Evolutionary conservation across 2,329 filamentous ascomycete genomes (phyloP), one percentile per base, ranked within the genome.

Genomic region (Metarhizium humberi): DNA sequence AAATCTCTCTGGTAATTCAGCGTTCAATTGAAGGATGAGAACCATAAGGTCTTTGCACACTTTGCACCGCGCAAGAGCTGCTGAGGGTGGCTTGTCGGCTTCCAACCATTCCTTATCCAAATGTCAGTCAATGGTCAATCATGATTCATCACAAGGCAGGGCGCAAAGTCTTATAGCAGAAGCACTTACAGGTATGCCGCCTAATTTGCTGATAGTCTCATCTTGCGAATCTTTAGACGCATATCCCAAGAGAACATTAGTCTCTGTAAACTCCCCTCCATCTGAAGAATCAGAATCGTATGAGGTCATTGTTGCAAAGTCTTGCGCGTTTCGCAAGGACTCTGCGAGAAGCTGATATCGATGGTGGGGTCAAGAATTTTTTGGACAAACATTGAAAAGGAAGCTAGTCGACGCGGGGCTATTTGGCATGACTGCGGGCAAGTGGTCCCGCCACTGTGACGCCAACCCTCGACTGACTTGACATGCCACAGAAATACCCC

Each of bases 261-360:
- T 97, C 69, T 90, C 86, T 18, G 85, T 87, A 58, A 84, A 90
- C 50, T 84, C 79, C 6, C 82, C 80, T 6, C 82, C 80, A 14
- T 84, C 85, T 47, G 82, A 88, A 32, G 89, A 92, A 64, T 96
- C 92, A 67, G 89, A 95, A 63, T 96, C 90, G 73, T 95, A 95
- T 16, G 83, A 78, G 56, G 86, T 78, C 88, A 91, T 92, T 43
- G 25, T 56, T 57, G 11, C 10, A 6, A 38, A 53, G 30, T 43
- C 10, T 34, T 48, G 10, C 10, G 29, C 4, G 30, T 51, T 36
- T 30, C 46, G 45, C 29, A 25, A 45, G 29, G 38, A 1, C 53
- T 47, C 55, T 55, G 40, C 32, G 42, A 34, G 45, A 42, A 47
- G 32, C 14, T 38, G 20, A 20, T 36, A 14, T 48, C 7, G 30